Evolutionary conservation across 805 yeast genomes (phyloP), one percentile per base, ranked within the genome.

Genomic region (Yarrowia phangngaensis): DNA sequence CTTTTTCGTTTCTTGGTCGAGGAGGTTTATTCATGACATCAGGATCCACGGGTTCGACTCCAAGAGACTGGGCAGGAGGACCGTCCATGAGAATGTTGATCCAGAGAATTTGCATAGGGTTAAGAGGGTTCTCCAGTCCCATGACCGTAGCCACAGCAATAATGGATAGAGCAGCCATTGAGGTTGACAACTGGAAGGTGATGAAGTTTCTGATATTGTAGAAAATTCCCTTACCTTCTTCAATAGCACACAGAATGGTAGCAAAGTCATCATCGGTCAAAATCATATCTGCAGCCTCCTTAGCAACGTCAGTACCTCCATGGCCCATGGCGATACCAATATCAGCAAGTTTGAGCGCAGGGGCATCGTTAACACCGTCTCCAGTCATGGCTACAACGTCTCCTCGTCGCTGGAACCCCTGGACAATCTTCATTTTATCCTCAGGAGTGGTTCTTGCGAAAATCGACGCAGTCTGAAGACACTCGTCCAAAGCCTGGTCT

Each of bases 101-200:
- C 97, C 97, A 90, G 59, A 90, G 71, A 58, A 90, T 92, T 71
- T 92, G 97, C 98, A 90, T 90, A 20, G 98, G 96, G 63, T 90
- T 90, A 58, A 90, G 74, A 8, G 98, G 98, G 58, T 87, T 89
- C 43, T 96, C 95, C 52, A 90, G 72, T 52, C 85, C 85, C 61
- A 89, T 80, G 50, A 89, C 68, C 1, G 97, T 90, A 2, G 95
- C 75, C 55, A 89, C 70, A 1, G 95, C 95, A 60, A 92, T 81
- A 58, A 90, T 71, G 0, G 95, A 81, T 50, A 90, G 73, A 0
- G 98, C 98, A 6, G 97, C 97, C 58, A 92, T 89, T 23, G 95
- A 83, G 0, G 97, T 92, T 2, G 97, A 89, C 50, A 92, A 73
- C 71, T 92, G 99, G 72, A 92, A 92, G 2, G 97, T 87, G 58